A percentile compares a stretch with the other conserved stretches of the same genome.
Evolutionary conservation across 148 eudicot genomes (phyloP).

Genomic region (Heliosperma pusillum): DNA sequence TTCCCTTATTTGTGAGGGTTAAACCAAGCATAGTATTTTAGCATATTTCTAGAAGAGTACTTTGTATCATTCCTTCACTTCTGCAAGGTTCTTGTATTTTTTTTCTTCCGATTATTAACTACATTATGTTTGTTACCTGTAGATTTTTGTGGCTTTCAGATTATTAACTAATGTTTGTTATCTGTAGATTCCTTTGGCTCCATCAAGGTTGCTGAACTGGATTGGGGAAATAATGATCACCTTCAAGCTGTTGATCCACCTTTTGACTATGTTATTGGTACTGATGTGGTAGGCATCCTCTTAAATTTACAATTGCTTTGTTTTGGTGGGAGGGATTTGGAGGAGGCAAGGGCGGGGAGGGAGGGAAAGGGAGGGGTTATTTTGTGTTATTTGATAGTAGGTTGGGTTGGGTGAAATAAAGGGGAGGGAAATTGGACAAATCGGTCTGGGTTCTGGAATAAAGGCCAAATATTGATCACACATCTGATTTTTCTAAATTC

Average conservation of each 20-base stretch:
- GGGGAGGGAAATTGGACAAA: not conserved
- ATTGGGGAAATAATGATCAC: constrained; percentile 83
- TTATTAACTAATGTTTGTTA: not conserved
- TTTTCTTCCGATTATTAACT: not conserved
- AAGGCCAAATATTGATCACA: too few relatives aligned
- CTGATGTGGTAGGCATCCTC: constrained; percentile 74
- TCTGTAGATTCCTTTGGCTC: constrained; percentile 74
- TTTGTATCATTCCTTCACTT: constrained; percentile 1
- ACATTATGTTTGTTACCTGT: constrained; percentile 17
- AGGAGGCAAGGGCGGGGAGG: not conserved
- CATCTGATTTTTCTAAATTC: too few relatives aligned
- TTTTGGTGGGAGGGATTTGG: not conserved
- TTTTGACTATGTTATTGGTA: constrained; percentile 83
- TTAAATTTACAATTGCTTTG: not conserved
- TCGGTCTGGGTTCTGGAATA: not conserved
- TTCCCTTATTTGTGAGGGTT: too few relatives aligned
- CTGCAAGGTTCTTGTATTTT: not conserved
- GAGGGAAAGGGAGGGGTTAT: not conserved
- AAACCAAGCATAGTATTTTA: not conserved
- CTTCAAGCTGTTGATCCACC: constrained; percentile 79
- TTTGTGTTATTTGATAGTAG: not conserved
- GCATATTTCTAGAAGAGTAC: not conserved
- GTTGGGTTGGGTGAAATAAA: not conserved
- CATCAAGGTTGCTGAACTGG: constrained; percentile 70
- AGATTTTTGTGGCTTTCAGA: constrained; percentile 63